Conservation (phyloP, 2,329 filamentous ascomycete genomes). For the Fusarium tuaranense region DNA sequence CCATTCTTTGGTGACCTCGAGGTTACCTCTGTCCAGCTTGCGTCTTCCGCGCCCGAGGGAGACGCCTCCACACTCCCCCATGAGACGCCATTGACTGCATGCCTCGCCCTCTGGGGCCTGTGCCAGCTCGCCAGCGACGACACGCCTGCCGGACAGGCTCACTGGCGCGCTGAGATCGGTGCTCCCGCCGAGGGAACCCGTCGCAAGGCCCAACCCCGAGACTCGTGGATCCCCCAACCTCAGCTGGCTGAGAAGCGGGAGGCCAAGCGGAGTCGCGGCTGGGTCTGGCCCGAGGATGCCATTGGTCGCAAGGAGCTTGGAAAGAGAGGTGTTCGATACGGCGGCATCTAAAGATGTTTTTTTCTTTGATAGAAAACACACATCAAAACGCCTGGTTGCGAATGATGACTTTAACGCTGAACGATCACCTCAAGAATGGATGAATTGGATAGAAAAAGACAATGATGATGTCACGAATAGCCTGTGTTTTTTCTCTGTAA, state of each 20-base stretch:
- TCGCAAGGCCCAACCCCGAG: constrained; percentile 75
- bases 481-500: constrained; percentile 11
- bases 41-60: constrained; percentile 50
- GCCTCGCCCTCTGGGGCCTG: constrained; percentile 81
- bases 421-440: constrained; percentile 18
- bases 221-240: constrained; percentile 80
- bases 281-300: constrained; percentile 81
- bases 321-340: constrained; percentile 72
- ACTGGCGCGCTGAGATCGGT: constrained; percentile 79
- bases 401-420: constrained; percentile 18
- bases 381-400: constrained; percentile 6
- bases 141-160: constrained; percentile 64
- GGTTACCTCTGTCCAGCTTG: constrained; percentile 71
- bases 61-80: constrained; percentile 46
- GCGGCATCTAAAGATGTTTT: constrained; percentile 43
- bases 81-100: constrained; percentile 72
- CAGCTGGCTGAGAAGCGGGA: constrained; percentile 81
- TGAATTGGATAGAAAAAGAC: constrained; percentile 31
- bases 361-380: not conserved
- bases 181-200: constrained; percentile 79
- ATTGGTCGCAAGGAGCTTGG: constrained; percentile 79
- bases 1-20: constrained; percentile 94
- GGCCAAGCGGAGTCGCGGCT: constrained; percentile 78
- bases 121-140: constrained; percentile 76
- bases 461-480: constrained; percentile 26